These are phyloP conservation scores for Lathyrus aphaca DNA, from an alignment of 306 rosid species.

Conservation along the genomic window DNA sequence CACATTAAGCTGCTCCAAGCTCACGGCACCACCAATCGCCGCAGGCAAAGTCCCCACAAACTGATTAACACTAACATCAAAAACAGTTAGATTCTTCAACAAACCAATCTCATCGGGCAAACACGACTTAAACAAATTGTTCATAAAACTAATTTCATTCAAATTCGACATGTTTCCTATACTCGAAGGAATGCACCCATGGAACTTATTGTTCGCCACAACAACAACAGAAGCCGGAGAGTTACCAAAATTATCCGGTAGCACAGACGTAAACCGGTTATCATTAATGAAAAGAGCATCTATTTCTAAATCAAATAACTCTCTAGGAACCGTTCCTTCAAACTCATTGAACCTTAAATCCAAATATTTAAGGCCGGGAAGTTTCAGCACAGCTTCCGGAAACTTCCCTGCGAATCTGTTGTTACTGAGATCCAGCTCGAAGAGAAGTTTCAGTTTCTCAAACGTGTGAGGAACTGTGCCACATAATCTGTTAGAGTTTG, in stretches of 20 bases:
- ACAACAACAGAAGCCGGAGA: constrained; percentile 75
- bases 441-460: constrained; percentile 47
- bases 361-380: constrained; percentile 58
- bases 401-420: constrained; percentile 67
- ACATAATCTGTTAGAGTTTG: constrained; percentile 73
- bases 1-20: constrained; percentile 64
- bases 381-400: constrained; percentile 54
- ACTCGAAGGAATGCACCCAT: constrained; percentile 70
- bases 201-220: constrained; percentile 68
- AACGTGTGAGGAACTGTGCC: constrained; percentile 65
- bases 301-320: constrained; percentile 66
- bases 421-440: constrained; percentile 72
- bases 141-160: constrained; percentile 60
- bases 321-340: constrained; percentile 60
- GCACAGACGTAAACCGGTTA: constrained; percentile 54
- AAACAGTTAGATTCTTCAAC: constrained; percentile 60
- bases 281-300: constrained; percentile 76
- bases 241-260: constrained; percentile 65
- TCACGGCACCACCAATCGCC: constrained; percentile 49
- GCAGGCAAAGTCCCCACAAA: constrained; percentile 58
- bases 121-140: constrained; percentile 55
- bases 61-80: constrained; percentile 64
- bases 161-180: constrained; percentile 67
- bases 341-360: constrained; percentile 78
- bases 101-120: constrained; percentile 66